Evolutionary conservation across 306 rosid genomes (phyloP).

Genomic region (Purshia tridentata): DNA sequence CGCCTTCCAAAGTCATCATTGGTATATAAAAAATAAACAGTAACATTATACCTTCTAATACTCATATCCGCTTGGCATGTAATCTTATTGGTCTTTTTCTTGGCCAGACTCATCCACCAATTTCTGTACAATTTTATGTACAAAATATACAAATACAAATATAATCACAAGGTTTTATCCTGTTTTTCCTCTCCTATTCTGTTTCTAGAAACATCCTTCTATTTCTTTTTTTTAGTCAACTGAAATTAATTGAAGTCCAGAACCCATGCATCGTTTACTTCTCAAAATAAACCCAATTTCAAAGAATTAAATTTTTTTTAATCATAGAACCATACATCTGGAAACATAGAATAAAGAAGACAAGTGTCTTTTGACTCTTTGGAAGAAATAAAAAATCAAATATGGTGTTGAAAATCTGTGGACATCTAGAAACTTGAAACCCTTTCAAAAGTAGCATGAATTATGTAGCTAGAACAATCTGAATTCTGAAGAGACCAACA

Average conservation of each 20-base stretch:
- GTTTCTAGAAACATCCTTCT: neutral
- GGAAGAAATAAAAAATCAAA: neutral
- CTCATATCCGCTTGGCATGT: too few species aligned
- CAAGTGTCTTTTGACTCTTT: neutral
- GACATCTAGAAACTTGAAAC: conserved; percentile 14
- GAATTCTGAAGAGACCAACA: neutral
- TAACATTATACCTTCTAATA: too few species aligned
- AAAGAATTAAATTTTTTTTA: neutral
- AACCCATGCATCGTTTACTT: conserved; percentile 1
- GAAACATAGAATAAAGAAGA: neutral
- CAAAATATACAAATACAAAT: too few species aligned
- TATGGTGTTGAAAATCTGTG: conserved; percentile 5
- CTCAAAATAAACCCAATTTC: neutral
- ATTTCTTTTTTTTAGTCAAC: neutral
- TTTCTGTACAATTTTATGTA: too few species aligned
- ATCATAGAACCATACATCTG: neutral
- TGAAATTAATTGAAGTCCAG: neutral
- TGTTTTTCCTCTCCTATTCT: neutral
- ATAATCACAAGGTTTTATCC: neutral
- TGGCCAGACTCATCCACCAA: too few species aligned
- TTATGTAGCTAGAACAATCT: neutral
- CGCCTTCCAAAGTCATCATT: too few species aligned
- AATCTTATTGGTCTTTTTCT: too few species aligned
- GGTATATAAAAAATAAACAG: too few species aligned
- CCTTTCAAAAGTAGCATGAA: neutral